A percentile compares a stretch with the other conserved stretches of the same genome.
These are phyloP conservation scores for Gynochthodes officinalis DNA, from an alignment of 257 asterid species.

Conservation along the genomic window DNA sequence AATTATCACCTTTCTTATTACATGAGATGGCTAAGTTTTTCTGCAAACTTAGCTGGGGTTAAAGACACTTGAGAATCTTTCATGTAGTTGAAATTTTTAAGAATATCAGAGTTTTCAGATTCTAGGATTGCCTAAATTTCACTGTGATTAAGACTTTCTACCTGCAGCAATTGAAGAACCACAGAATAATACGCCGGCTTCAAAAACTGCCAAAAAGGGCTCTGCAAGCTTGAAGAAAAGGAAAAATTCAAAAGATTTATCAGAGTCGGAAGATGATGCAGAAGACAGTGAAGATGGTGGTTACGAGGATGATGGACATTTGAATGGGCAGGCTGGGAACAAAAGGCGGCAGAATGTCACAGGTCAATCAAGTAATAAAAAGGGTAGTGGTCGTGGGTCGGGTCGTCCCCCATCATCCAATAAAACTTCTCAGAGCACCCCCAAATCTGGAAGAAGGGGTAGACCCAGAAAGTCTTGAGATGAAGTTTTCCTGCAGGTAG, in stretches of 20 bases:
- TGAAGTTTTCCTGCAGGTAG: conserved; percentile 7
- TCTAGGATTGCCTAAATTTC: not conserved
- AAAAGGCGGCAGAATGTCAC: conserved; percentile 28
- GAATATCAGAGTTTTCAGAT: not conserved
- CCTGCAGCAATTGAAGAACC: conserved; percentile 45
- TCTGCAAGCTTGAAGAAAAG: conserved; percentile 56
- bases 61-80: not conserved
- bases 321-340: conserved; percentile 42
- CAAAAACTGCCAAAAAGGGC: conserved; percentile 38
- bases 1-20: not conserved
- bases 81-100: not conserved
- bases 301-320: conserved; percentile 45
- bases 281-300: conserved; percentile 32
- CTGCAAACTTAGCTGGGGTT: not conserved
- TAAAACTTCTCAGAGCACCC: conserved; percentile 26
- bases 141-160: conserved; percentile 16
- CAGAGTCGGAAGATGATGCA: conserved; percentile 54
- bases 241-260: conserved; percentile 52
- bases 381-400: conserved; percentile 57
- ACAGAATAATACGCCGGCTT: conserved; percentile 22
- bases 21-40: not conserved
- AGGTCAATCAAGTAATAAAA: conserved; percentile 44
- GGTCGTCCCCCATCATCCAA: conserved; percentile 54
- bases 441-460: conserved; percentile 63
- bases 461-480: conserved; percentile 55